A percentile compares a stretch with the other conserved stretches of the same genome.
Conservation (phyloP, 768 basidiomycete species). For the Boletus rufocinnamomeus region DNA sequence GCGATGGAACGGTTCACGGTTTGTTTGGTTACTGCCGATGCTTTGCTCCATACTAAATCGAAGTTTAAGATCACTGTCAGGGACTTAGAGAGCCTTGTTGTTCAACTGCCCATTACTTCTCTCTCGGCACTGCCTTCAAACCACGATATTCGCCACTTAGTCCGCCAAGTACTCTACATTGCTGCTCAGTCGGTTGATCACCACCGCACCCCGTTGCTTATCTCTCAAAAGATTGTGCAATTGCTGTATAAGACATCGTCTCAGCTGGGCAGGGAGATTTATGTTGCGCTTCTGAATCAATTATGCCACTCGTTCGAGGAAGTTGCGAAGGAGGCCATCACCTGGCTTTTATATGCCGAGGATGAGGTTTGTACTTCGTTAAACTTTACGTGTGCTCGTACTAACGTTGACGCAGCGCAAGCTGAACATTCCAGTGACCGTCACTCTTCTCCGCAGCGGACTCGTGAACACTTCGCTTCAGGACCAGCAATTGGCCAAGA, state of each 20-base stretch:
- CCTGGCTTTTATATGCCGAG: slow-evolving; percentile 95
- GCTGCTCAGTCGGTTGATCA: slow-evolving; percentile 79
- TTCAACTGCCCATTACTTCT: slow-evolving; percentile 71
- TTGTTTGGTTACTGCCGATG: slow-evolving; percentile 27
- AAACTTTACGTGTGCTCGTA: neutral
- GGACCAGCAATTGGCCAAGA: slow-evolving; percentile 90
- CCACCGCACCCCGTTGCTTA: slow-evolving; percentile 83
- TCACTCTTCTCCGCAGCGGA: slow-evolving; percentile 81
- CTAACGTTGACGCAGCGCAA: slow-evolving; percentile 66
- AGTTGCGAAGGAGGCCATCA: slow-evolving; percentile 94
- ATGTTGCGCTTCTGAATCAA: slow-evolving; percentile 85
- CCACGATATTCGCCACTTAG: slow-evolving; percentile 83
- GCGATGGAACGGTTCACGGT: slow-evolving; percentile 88
- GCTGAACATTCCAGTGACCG: slow-evolving; percentile 92
- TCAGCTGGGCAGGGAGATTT: slow-evolving; percentile 89
- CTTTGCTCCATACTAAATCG: slow-evolving; percentile 5
- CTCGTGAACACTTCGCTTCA: slow-evolving; percentile 76
- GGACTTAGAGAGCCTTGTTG: slow-evolving; percentile 81
- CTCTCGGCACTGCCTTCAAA: slow-evolving; percentile 73
- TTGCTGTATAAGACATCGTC: slow-evolving; percentile 87
- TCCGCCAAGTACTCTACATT: slow-evolving; percentile 79
- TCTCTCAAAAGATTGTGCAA: slow-evolving; percentile 97
- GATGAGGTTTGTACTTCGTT: slow-evolving; percentile 69
- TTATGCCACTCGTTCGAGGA: slow-evolving; percentile 88
- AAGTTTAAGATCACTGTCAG: slow-evolving; percentile 30